phyloP scores from a whole-genome alignment of 2,329 filamentous ascomycete genomes.

The Nemania bipapillata region DNA sequence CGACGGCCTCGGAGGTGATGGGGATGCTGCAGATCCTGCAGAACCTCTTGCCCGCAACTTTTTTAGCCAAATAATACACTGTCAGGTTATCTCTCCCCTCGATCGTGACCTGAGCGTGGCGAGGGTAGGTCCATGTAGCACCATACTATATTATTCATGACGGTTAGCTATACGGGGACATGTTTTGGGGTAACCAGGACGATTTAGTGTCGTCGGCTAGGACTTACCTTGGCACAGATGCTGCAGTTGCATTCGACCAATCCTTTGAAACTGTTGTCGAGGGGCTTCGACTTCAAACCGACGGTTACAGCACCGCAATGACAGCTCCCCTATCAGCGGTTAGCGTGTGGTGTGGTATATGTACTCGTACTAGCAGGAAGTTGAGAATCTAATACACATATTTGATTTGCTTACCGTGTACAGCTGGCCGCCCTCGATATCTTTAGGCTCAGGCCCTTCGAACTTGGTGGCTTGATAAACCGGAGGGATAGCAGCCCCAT shows the following conservation, averaged over 20 bases:
- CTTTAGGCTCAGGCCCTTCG: slow-evolving; percentile 56
- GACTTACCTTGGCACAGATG: slow-evolving; percentile 52
- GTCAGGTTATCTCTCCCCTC: slow-evolving; percentile 55
- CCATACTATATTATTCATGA: slow-evolving; percentile 52
- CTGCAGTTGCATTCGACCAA: slow-evolving; percentile 64
- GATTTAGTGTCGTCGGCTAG: background rate
- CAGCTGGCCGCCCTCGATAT: slow-evolving; percentile 54
- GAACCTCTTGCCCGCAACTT: slow-evolving; percentile 56
- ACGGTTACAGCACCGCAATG: slow-evolving; percentile 63
- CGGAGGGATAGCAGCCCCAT: slow-evolving; percentile 52
- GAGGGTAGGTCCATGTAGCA: slow-evolving; percentile 59
- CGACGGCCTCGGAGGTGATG: slow-evolving; percentile 51
- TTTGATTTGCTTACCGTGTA: too few species aligned
- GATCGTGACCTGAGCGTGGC: slow-evolving; percentile 54
- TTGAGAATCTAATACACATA: too few species aligned
- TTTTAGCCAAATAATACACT: slow-evolving; percentile 53
- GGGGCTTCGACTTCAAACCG: slow-evolving; percentile 56
- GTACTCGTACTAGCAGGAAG: too few species aligned
- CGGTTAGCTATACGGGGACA: slow-evolving; percentile 1
- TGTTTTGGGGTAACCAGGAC: background rate
- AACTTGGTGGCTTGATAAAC: slow-evolving; percentile 54
- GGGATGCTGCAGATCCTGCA: slow-evolving; percentile 62
- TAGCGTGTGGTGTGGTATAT: too few species aligned
- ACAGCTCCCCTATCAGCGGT: too few species aligned
- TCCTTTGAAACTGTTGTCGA: slow-evolving; percentile 54